Conservation (phyloP, 108 stramenopile species). For the Nannochloropsis oceanica region DNA sequence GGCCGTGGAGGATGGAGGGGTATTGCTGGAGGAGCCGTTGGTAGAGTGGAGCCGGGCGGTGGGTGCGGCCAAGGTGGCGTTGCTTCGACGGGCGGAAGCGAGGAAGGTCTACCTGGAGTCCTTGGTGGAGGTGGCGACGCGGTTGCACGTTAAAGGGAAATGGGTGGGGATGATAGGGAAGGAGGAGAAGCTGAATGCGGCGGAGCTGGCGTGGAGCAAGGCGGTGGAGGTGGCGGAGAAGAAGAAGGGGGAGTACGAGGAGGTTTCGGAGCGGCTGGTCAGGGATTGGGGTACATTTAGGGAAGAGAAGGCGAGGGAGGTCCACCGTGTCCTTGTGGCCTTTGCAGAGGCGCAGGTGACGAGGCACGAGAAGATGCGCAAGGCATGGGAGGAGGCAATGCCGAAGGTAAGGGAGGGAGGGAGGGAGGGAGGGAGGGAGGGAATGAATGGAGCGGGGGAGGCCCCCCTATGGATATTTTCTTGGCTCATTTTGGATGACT, state of each 20-base stretch:
- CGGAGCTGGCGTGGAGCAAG: conserved; percentile 3
- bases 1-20: background rate
- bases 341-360: background rate
- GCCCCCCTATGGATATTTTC: too few species aligned
- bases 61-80: background rate
- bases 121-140: background rate
- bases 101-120: background rate
- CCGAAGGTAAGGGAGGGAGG: background rate
- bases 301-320: background rate
- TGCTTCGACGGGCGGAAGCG: background rate
- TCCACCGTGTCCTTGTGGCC: background rate
- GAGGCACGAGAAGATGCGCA: background rate
- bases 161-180: background rate
- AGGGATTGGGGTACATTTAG: conserved; percentile 18
- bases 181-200: background rate
- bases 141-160: background rate
- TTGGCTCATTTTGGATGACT: too few species aligned
- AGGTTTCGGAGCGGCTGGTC: background rate
- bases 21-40: background rate
- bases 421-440: background rate
- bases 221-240: background rate
- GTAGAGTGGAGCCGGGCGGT: background rate
- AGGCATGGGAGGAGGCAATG: background rate
- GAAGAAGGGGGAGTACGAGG: background rate
- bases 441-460: too few species aligned